Conservation (phyloP, 495 filamentous ascomycete genomes). For the Darksidea phi region DNA sequence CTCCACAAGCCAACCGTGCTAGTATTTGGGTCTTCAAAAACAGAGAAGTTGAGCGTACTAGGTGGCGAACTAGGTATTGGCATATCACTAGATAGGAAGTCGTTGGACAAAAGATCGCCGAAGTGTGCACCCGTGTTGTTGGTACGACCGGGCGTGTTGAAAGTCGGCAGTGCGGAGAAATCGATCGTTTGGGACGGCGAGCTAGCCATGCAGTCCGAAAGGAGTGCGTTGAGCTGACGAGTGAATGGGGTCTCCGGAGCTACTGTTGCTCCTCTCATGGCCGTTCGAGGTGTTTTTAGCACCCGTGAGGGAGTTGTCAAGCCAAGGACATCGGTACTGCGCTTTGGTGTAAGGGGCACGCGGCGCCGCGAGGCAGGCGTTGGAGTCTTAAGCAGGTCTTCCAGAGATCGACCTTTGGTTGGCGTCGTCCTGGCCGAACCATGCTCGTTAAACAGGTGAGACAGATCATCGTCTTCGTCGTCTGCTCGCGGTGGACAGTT, state of each 20-base stretch:
- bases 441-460: constrained; percentile 32
- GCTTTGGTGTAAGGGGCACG: constrained; percentile 17
- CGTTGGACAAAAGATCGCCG: constrained; percentile 20
- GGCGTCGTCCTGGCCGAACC: constrained; percentile 27
- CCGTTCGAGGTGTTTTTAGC: neutral
- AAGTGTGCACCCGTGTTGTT: constrained; percentile 34
- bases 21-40: constrained; percentile 38
- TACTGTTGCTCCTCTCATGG: neutral
- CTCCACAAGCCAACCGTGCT: constrained; percentile 33
- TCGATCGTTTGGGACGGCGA: constrained; percentile 40
- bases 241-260: constrained; percentile 55
- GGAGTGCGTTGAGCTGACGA: constrained; percentile 57
- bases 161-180: constrained; percentile 44
- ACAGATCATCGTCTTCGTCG: constrained; percentile 37
- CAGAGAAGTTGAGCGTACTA: constrained; percentile 21
- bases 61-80: constrained; percentile 58
- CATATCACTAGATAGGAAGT: constrained; percentile 52
- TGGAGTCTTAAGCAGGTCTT: constrained; percentile 38
- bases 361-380: constrained; percentile 24
- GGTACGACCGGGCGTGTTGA: constrained; percentile 40
- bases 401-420: constrained; percentile 15
- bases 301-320: neutral
- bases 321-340: neutral
- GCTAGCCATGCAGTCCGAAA: constrained; percentile 54
- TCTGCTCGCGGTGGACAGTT: constrained; percentile 40